Percentiles rank a stretch among this genome's conserved stretches.
These are phyloP conservation scores for Claviceps pazoutovae DNA, from an alignment of 2,329 filamentous ascomycete species.

Conservation along the genomic window DNA sequence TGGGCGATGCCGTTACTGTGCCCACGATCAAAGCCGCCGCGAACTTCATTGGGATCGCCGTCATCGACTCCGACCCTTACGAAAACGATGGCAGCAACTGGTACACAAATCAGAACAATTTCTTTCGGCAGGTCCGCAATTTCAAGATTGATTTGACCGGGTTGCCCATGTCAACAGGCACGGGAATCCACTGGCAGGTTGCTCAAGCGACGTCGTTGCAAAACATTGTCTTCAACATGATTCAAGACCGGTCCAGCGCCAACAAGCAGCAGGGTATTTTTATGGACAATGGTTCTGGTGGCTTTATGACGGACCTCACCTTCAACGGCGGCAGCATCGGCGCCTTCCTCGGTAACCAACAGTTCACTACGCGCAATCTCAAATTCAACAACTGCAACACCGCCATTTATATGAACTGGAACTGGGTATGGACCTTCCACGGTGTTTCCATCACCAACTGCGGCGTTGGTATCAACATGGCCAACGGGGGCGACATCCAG, in stretches of 20 bases:
- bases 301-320: slow-evolving; percentile 68
- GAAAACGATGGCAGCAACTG: slow-evolving; percentile 52
- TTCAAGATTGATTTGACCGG: slow-evolving; percentile 63
- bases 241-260: slow-evolving; percentile 44
- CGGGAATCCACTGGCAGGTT: slow-evolving; percentile 75
- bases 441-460: slow-evolving; percentile 61
- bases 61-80: slow-evolving; percentile 85
- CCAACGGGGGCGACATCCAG: slow-evolving; percentile 45
- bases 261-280: slow-evolving; percentile 68
- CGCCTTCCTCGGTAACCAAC: slow-evolving; percentile 71
- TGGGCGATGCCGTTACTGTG: slow-evolving; percentile 61
- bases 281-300: slow-evolving; percentile 74
- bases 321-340: slow-evolving; percentile 75
- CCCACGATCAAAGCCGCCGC: slow-evolving; percentile 64
- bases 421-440: slow-evolving; percentile 78
- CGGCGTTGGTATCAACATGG: slow-evolving; percentile 66
- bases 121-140: slow-evolving; percentile 72
- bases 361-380: slow-evolving; percentile 74
- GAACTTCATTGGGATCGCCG: slow-evolving; percentile 68
- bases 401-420: slow-evolving; percentile 82
- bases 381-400: slow-evolving; percentile 73
- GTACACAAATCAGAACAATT: slow-evolving; percentile 73
- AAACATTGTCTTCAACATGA: slow-evolving; percentile 73
- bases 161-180: slow-evolving; percentile 45
- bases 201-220: slow-evolving; percentile 71